A percentile compares a stretch with the other conserved stretches of the same genome.
phyloP scores from a whole-genome alignment of 2,329 filamentous ascomycete species.

The Stagonosporopsis rhizophila region DNA sequence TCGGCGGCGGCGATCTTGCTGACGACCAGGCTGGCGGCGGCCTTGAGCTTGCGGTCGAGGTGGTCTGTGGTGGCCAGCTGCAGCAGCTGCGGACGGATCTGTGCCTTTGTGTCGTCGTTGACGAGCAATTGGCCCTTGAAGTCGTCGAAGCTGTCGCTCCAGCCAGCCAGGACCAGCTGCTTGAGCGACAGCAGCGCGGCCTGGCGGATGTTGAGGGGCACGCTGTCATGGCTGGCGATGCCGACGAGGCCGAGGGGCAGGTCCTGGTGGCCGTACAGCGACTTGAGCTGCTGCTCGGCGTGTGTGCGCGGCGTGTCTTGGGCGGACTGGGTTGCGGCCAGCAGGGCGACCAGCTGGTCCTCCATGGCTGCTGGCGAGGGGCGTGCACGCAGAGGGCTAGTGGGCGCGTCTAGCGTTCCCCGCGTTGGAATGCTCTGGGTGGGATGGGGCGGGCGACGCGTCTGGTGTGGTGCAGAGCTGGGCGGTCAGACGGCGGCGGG shows the following conservation, averaged over 20 bases:
- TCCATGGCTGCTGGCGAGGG: constrained; percentile 68
- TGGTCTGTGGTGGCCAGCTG: constrained; percentile 77
- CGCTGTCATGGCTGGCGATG: constrained; percentile 77
- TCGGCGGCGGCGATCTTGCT: constrained; percentile 94
- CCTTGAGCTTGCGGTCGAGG: constrained; percentile 83
- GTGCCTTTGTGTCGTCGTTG: constrained; percentile 73
- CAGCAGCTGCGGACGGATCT: constrained; percentile 76
- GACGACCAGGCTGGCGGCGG: constrained; percentile 84
- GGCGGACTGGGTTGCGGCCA: constrained; percentile 83
- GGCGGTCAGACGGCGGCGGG: constrained; percentile 16
- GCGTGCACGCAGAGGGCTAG: constrained; percentile 36
- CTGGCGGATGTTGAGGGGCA: constrained; percentile 80
- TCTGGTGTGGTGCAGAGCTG: constrained; percentile 31
- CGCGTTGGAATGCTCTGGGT: constrained; percentile 20
- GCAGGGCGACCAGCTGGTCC: constrained; percentile 86
- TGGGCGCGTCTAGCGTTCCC: constrained; percentile 39
- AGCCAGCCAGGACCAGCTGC: constrained; percentile 82
- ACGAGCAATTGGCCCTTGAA: constrained; percentile 73
- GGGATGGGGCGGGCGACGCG: constrained; percentile 25
- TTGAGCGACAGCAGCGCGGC: constrained; percentile 81
- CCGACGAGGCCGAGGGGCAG: constrained; percentile 82
- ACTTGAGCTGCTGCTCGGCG: constrained; percentile 83
- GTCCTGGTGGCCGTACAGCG: constrained; percentile 69
- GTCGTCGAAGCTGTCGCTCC: constrained; percentile 78
- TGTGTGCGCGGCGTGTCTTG: constrained; percentile 79